Evolutionary conservation across 345 rosid species (phyloP).

Genomic region (Euclidium syriacum): DNA sequence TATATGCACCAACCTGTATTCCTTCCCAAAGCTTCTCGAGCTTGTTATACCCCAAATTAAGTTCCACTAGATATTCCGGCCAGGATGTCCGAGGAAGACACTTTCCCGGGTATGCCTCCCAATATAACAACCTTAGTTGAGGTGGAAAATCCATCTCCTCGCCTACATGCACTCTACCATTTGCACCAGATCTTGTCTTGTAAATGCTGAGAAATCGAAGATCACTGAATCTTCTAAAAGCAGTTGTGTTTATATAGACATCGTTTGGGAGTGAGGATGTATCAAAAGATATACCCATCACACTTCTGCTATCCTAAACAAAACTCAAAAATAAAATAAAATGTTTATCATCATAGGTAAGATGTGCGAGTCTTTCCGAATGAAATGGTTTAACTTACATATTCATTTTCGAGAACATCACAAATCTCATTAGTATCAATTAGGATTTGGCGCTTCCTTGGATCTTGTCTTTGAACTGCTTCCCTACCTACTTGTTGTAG

Average conservation of each 20-base stretch:
- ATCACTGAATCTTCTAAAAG: constrained; percentile 11
- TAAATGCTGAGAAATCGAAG: constrained; percentile 19
- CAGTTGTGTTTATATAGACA: neutral
- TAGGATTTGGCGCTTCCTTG: constrained; percentile 14
- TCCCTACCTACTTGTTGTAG: constrained; percentile 24
- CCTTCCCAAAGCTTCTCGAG: constrained; percentile 25
- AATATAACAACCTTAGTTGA: neutral
- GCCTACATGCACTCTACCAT: neutral
- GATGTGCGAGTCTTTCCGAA: neutral
- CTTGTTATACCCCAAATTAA: neutral
- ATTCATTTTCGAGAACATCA: neutral
- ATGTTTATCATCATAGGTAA: neutral
- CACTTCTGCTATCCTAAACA: constrained; percentile 6
- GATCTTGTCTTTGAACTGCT: neutral
- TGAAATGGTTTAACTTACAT: neutral
- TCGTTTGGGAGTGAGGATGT: neutral
- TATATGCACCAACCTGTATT: neutral
- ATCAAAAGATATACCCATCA: constrained; percentile 13
- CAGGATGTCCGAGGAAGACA: neutral
- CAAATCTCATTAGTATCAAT: neutral
- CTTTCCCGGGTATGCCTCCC: constrained; percentile 16
- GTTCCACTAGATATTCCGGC: neutral
- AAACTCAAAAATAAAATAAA: neutral
- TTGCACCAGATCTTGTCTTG: neutral
- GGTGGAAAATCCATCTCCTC: neutral